Percentiles rank a stretch among this genome's conserved stretches.
These are phyloP conservation scores for Nothophoma quercina DNA, from an alignment of 2,329 filamentous ascomycete species.

Conservation along the genomic window DNA sequence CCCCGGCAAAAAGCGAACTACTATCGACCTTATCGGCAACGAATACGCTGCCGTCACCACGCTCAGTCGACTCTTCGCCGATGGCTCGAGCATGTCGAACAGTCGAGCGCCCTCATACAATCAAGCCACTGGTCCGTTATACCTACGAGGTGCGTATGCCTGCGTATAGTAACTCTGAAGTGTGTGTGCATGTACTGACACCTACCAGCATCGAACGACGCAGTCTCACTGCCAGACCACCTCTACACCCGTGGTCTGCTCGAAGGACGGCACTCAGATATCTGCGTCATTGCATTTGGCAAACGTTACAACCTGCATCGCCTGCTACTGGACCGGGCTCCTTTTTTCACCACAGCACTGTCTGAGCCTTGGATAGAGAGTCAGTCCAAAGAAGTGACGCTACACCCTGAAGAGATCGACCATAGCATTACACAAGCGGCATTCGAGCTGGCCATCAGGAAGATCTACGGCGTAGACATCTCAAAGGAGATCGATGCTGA, in stretches of 20 bases:
- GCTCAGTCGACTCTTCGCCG: slow-evolving; percentile 55
- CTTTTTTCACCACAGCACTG: slow-evolving; percentile 63
- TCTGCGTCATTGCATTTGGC: slow-evolving; percentile 61
- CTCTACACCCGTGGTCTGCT: slow-evolving; percentile 61
- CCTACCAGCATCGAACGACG: slow-evolving; percentile 42
- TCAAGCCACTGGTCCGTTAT: slow-evolving; percentile 45
- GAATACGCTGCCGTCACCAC: slow-evolving; percentile 54
- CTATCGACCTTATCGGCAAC: slow-evolving; percentile 38
- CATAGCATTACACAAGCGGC: slow-evolving; percentile 60
- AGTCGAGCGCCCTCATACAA: slow-evolving; percentile 55
- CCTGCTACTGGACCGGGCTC: slow-evolving; percentile 62
- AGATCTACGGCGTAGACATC: slow-evolving; percentile 61
- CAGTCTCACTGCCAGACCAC: slow-evolving; percentile 58
- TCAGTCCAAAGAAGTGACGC: slow-evolving; percentile 58
- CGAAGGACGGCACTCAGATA: slow-evolving; percentile 62
- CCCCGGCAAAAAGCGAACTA: slow-evolving; percentile 30
- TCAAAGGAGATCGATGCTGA: slow-evolving; percentile 59
- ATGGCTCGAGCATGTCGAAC: slow-evolving; percentile 45
- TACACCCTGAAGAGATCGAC: slow-evolving; percentile 63
- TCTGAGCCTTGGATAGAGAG: slow-evolving; percentile 65
- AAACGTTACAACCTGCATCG: slow-evolving; percentile 62
- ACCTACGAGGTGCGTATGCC: slow-evolving; percentile 38
- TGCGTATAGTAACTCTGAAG: background rate
- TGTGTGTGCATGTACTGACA: slow-evolving; percentile 20
- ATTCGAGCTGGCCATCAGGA: slow-evolving; percentile 63